Evolutionary conservation across 2,329 filamentous ascomycete genomes (phyloP).

Genomic region (Verticillium zaregamsianum): DNA sequence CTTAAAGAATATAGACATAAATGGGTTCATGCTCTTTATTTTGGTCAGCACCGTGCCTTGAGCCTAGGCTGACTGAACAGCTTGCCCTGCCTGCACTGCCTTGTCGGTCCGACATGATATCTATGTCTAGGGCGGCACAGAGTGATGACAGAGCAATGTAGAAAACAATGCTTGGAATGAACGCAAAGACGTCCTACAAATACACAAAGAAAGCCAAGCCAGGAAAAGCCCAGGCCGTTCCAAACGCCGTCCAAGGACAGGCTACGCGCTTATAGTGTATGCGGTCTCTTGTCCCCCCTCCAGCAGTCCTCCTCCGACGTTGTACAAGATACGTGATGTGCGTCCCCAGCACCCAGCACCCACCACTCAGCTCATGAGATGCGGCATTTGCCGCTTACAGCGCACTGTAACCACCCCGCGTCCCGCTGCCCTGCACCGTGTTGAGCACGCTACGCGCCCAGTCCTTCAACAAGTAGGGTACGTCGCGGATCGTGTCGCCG

Average conservation of each 20-base stretch:
- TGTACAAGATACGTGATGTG: neutral
- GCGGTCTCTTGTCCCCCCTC: neutral
- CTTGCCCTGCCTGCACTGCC: no score
- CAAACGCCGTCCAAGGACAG: neutral
- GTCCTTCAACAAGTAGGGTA: conserved; percentile 90
- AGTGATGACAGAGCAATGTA: neutral
- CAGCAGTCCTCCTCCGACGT: neutral
- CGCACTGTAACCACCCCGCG: conserved; percentile 88
- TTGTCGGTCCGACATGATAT: no score
- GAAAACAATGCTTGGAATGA: neutral
- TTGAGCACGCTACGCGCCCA: conserved; percentile 76
- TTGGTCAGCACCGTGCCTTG: neutral
- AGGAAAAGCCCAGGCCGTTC: neutral
- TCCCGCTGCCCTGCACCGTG: conserved; percentile 78
- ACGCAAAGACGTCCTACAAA: neutral
- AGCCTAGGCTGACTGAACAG: no score
- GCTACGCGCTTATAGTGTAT: neutral
- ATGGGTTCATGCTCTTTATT: neutral
- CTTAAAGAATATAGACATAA: neutral
- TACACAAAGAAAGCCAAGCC: neutral
- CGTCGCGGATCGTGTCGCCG: conserved; percentile 83
- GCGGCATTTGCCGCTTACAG: conserved; percentile 50
- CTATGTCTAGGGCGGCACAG: no score
- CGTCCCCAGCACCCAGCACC: no score
- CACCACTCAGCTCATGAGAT: neutral